phyloP scores from a whole-genome alignment of 2,329 filamentous ascomycete genomes.

The Emydomyces testavorans region DNA sequence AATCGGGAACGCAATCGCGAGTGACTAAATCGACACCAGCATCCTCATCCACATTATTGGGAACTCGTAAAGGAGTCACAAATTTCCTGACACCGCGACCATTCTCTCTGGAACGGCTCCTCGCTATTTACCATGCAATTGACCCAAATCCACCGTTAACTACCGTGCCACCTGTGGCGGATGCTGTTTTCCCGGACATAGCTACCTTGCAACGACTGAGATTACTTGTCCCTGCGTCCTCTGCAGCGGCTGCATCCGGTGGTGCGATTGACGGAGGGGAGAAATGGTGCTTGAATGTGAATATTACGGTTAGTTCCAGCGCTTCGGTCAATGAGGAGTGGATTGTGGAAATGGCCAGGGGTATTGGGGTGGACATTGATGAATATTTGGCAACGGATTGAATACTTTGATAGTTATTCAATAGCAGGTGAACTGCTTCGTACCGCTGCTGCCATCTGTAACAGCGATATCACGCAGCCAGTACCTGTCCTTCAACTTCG shows the following conservation, averaged over 20 bases:
- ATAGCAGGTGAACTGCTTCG: neutral
- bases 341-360: conserved; percentile 36
- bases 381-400: conserved; percentile 24
- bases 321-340: conserved; percentile 28
- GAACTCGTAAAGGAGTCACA: conserved; percentile 20
- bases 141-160: conserved; percentile 32
- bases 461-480: neutral
- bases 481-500: neutral
- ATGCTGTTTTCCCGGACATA: conserved; percentile 37
- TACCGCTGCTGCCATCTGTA: too few relatives aligned
- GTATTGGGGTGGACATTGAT: conserved; percentile 36
- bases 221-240: conserved; percentile 35
- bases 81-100: conserved; percentile 33
- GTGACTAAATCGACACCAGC: conserved; percentile 34
- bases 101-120: conserved; percentile 37
- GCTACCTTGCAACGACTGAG: conserved; percentile 38
- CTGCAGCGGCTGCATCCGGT: conserved; percentile 24
- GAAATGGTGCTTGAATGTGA: conserved; percentile 40
- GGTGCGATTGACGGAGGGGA: conserved; percentile 32
- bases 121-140: conserved; percentile 40
- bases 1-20: conserved; percentile 19
- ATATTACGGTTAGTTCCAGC: conserved; percentile 16
- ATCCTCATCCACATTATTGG: conserved; percentile 29
- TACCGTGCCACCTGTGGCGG: conserved; percentile 26
- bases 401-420: too few relatives aligned